Evolutionary conservation across 768 basidiomycete species (phyloP).

Genomic region (Auricularia sp.): DNA sequence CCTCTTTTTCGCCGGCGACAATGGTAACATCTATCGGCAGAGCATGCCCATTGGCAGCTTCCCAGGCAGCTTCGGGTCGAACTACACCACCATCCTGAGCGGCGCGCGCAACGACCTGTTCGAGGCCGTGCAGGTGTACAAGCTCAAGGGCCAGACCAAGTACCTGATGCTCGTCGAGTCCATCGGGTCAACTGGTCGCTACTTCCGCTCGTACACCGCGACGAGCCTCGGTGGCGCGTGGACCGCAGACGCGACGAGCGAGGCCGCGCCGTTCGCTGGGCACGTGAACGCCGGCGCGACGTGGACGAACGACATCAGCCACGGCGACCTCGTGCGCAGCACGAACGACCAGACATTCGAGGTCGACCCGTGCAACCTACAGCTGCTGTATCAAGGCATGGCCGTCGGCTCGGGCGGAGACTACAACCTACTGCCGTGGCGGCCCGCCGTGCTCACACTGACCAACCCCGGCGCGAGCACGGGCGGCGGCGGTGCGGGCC

Average conservation of each 20-base stretch:
- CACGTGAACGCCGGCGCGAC: constrained; percentile 8
- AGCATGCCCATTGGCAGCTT: constrained; percentile 13
- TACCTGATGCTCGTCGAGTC: background rate
- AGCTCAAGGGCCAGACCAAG: background rate
- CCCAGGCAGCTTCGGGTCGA: background rate
- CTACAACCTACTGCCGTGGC: background rate
- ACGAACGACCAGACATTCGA: background rate
- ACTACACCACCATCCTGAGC: background rate
- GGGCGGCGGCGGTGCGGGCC: background rate
- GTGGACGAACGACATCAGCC: constrained; percentile 3
- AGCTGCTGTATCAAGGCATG: constrained; percentile 3
- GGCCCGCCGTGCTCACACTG: constrained; percentile 19
- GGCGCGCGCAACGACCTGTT: background rate
- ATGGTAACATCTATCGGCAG: constrained; percentile 13
- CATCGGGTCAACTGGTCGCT: background rate
- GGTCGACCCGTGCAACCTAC: background rate
- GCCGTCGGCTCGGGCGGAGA: background rate
- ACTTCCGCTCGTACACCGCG: constrained; percentile 2
- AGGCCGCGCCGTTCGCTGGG: background rate
- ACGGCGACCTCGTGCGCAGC: background rate
- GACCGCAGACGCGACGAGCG: constrained; percentile 9
- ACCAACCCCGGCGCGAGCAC: constrained; percentile 6
- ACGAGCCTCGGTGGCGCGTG: constrained; percentile 11
- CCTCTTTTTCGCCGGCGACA: constrained; percentile 21
- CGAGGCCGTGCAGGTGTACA: constrained; percentile 3